Base-by-base conservation (phyloP, 345 rosid genomes). In the Salix brachista region DNA sequence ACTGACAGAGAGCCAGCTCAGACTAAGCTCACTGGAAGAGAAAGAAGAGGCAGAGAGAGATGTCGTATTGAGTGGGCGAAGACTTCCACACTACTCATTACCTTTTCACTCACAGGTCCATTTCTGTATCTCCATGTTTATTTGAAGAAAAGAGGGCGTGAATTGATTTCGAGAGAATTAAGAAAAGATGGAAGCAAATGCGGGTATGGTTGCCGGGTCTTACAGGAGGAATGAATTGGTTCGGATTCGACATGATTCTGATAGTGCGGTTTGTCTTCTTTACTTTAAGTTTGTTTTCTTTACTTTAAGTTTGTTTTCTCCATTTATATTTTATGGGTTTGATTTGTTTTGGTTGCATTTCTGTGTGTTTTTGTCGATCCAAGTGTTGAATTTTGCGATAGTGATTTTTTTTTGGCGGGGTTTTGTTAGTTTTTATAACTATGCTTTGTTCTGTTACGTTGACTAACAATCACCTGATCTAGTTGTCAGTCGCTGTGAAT, bases 171-270 rank as follows among this genome's bases (percentile, higher is more conserved):
- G 64, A 61, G 69, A 58, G 54, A 67, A 18, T 14, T 36, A 39
- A 4, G 50, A 39, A 9, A 36, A 39, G 76, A 96, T 96, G 99
- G 97, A 96, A 83, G 90, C 98, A n/a, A 94, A 83, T 84, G 89
- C 91, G 36, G 99, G 97, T 37, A 79, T 96, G 93, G 98, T 96
- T 67, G 98, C 99, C 75, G 99, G 99, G 36, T 96, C 99, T n/a
- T 89, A 96, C 91, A 91, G 90, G 85, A 85, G 92, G 82, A 96
- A 96, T 82, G 97, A 96, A 88, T 87, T 96, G 66, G 99, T 96
- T 75, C 97, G 98, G 85, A 96, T 96, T 81, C 97, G 91, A 37
- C 95, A 96, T 76, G 99, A 96, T 83, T 96, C 97, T 71, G 98
- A 96, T 70, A 85, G 97, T 65, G 97, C 91, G 94, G 99, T 96